These are phyloP conservation scores for Cucumis cinereus DNA, from an alignment of 306 rosid genomes.

Conservation along the genomic window DNA sequence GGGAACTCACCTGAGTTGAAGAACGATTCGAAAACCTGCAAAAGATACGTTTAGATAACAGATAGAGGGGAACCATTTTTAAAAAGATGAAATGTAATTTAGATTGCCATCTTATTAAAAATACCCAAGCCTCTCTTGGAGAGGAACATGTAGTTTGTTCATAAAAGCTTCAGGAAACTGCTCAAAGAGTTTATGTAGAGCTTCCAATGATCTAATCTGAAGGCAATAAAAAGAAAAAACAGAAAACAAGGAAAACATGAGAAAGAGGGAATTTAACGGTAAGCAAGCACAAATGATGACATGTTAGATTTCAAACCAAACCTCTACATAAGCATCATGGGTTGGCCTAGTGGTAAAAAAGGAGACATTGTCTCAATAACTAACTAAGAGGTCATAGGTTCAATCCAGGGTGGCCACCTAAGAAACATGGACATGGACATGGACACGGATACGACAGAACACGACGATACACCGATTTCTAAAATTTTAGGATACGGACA, in stretches of 20 bases:
- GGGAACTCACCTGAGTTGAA: conserved; percentile 43
- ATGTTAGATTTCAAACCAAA: not conserved
- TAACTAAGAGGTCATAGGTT: too few relatives aligned
- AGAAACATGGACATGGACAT: too few relatives aligned
- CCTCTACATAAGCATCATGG: not conserved
- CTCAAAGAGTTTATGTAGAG: conserved; percentile 71
- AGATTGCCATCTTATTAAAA: not conserved
- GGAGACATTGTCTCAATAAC: too few relatives aligned
- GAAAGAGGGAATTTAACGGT: not conserved
- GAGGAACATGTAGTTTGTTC: conserved; percentile 51
- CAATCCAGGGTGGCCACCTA: too few relatives aligned
- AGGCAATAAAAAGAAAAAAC: conserved; percentile 7
- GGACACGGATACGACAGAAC: too few relatives aligned
- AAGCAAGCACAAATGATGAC: not conserved
- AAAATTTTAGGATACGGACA: too few relatives aligned
- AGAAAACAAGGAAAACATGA: not conserved
- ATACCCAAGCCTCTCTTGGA: conserved; percentile 40
- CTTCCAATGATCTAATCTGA: conserved; percentile 92
- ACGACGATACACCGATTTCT: too few relatives aligned
- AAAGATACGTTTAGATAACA: conserved; percentile 5
- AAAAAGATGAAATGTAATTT: not conserved
- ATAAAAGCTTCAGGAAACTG: conserved; percentile 88
- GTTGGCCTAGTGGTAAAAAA: too few relatives aligned
- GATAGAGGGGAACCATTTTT: not conserved
- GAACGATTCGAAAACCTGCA: conserved; percentile 44